Conservation (phyloP, 345 rosid species). For the Carallia pectinifolia region DNA sequence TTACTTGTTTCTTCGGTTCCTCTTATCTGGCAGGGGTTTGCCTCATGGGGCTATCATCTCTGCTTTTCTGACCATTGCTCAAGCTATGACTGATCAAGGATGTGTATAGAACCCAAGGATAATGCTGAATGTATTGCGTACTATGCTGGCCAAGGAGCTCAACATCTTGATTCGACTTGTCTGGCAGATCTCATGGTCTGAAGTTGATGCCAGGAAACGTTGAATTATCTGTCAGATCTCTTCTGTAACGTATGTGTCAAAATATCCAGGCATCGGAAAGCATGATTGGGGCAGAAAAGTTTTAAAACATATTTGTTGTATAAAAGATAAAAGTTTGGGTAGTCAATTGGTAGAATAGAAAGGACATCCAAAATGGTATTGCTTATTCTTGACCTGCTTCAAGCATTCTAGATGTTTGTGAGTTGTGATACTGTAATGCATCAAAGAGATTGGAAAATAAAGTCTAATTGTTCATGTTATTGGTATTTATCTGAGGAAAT, state of each 20-base stretch:
- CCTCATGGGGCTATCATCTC: conserved; percentile 86
- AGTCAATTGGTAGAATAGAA: conserved; percentile 21
- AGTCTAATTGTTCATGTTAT: neutral
- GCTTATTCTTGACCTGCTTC: conserved; percentile 6
- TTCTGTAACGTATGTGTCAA: conserved; percentile 30
- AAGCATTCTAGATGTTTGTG: conserved; percentile 5
- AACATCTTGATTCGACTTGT: neutral
- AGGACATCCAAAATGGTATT: conserved; percentile 13
- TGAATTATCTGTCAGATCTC: conserved; percentile 3
- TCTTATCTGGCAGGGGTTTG: conserved; percentile 60
- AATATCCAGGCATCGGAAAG: conserved; percentile 4
- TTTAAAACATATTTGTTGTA: conserved; percentile 9
- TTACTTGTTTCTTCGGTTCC: neutral
- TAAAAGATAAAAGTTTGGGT: conserved; percentile 9
- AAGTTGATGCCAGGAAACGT: conserved; percentile 1
- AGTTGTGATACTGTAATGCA: conserved; percentile 6
- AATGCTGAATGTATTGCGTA: conserved; percentile 9
- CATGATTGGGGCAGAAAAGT: conserved; percentile 3
- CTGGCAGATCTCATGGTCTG: neutral
- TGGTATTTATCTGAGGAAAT: neutral
- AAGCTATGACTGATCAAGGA: conserved; percentile 99
- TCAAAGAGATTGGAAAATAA: conserved; percentile 21
- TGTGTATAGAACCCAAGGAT: conserved; percentile 54
- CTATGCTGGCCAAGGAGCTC: neutral
- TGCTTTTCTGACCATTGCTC: conserved; percentile 87